Base-by-base conservation (phyloP, 2,329 filamentous ascomycete genomes). In the Xylariaceae sp. region DNA sequence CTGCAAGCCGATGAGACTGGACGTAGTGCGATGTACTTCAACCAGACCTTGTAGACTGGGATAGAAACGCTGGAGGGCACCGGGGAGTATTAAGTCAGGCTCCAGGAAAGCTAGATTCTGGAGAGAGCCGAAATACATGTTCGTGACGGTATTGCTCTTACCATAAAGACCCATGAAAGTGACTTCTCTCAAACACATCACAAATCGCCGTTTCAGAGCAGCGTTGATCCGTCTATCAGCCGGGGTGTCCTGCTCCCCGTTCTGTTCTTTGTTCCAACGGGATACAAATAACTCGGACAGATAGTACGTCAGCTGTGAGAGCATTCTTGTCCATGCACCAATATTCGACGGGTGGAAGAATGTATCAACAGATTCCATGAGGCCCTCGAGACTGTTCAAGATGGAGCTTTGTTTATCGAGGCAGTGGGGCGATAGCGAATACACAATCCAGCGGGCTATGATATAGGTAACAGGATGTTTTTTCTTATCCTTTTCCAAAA, bases 291-390 rank as follows among this genome's bases (percentile, higher is more conserved):
- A 92, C 72, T 99, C 94, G 2, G 92, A 88, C 4, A 99, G 80
- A 73, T 96, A 96, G 72, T 92, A 92, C 4, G 94, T 90, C 56
- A 99, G 80, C 73, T 97, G 93, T 2, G 92, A 88, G 49, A 99
- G 78, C 65, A 93, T 89, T 68, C 86, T 91, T 1, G 93, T 96
- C 94, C 94, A 99, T 11, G 79, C 79, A 11, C 94, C 94, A 55
- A 93, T 90, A 73, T 99, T 99, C 2, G 94, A 99, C 1, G 94
- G 94, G 69, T 99, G 94, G 79, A 97, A 99, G 74, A 99, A 99
- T 0, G 94, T 99, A 73, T 99, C 94, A 51, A 97, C 88, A 2
- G 92, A 94, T 73, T 97, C 89, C 66, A 99, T 89, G 55, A 99
- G 80, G 0, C 90, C 93, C 73, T 99, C 93, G 4, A 99, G 82